These are phyloP conservation scores for Globisporangium megalacanthum DNA, from an alignment of 352 stramenopile species.

Conservation along the genomic window DNA sequence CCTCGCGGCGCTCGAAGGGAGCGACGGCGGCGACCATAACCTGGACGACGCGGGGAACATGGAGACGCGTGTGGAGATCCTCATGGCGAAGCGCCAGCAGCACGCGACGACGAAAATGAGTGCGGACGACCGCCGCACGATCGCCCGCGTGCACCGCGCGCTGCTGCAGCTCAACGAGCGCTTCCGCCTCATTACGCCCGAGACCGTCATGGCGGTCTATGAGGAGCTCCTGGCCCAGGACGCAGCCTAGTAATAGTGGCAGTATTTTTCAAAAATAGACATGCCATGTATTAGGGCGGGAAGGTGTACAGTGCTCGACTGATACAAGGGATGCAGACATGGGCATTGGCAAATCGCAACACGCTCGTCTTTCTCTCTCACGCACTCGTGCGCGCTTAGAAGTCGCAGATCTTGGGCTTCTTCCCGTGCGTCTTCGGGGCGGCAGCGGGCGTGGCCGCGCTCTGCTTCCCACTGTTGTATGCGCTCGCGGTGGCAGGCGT, in stretches of 20 bases:
- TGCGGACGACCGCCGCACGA: constrained; percentile 70
- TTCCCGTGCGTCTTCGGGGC: neutral
- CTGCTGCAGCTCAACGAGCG: constrained; percentile 85
- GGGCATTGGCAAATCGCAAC: no score
- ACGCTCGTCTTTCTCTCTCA: neutral
- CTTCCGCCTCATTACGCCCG: constrained; percentile 89
- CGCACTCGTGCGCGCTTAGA: constrained; percentile 4
- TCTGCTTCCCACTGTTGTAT: neutral
- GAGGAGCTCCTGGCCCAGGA: constrained; percentile 31
- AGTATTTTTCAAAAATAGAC: no score
- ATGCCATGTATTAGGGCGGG: no score
- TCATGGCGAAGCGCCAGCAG: constrained; percentile 87
- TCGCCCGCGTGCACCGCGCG: constrained; percentile 87
- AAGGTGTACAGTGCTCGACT: no score
- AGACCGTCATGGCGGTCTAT: constrained; percentile 89
- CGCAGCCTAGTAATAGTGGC: constrained; percentile 13
- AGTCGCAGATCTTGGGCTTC: constrained; percentile 14
- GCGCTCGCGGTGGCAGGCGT: constrained; percentile 3
- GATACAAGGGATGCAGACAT: no score
- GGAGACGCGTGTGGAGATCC: constrained; percentile 85
- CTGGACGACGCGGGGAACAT: constrained; percentile 49
- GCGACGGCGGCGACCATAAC: constrained; percentile 29
- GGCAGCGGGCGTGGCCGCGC: neutral
- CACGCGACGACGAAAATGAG: constrained; percentile 81
- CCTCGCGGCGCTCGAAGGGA: constrained; percentile 40